Evolutionary conservation across 352 stramenopile genomes (phyloP), one percentile per base, ranked within the genome.

Genomic region (Paralagenidium karlingii): DNA sequence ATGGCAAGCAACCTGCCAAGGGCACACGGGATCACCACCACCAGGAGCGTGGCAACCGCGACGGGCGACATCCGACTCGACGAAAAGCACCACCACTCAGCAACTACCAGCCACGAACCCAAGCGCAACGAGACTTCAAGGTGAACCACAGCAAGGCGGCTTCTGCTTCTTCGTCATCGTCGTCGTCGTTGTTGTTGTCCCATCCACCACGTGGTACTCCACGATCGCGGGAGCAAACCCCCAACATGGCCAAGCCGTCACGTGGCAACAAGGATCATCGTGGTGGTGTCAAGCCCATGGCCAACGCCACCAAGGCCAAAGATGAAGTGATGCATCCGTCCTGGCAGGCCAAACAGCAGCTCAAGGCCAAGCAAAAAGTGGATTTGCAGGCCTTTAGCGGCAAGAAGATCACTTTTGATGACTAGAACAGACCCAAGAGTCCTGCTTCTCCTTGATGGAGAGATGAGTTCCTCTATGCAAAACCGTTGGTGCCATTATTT

Each of bases 371-470:
- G 53, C 59, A 83, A 49, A 82, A 82, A 45, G 50, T 69, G 10
- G 63, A 55, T 38, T 69, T 90, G 51, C 54, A 59, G 5, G 66
- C 60, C 27, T 87, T 85, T 42, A 61, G 53, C 15, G 77, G 77
- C 49, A 87, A 86, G 56, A 90, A 90, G 55, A 85, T 90, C 47
- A 79, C 67, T 22, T 90, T 90, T 50, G 51, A 54, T 24, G 65
- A 79, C 37, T n/a, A n/a, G n/a, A n/a, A n/a, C n/a, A n/a, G n/a
- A n/a, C n/a, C n/a, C n/a, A n/a, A n/a, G n/a, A n/a, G n/a, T n/a
- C n/a, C n/a, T n/a, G n/a, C n/a, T n/a, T n/a, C n/a, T n/a, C n/a
- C n/a, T n/a, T n/a, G n/a, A n/a, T n/a, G n/a, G n/a, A n/a, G n/a
- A n/a, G n/a, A n/a, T n/a, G n/a, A n/a, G n/a, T n/a, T n/a, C n/a